Percentiles rank a stretch among this genome's conserved stretches.
phyloP scores from a whole-genome alignment of 441 rosid genomes.

The Jatropha podagrica region DNA sequence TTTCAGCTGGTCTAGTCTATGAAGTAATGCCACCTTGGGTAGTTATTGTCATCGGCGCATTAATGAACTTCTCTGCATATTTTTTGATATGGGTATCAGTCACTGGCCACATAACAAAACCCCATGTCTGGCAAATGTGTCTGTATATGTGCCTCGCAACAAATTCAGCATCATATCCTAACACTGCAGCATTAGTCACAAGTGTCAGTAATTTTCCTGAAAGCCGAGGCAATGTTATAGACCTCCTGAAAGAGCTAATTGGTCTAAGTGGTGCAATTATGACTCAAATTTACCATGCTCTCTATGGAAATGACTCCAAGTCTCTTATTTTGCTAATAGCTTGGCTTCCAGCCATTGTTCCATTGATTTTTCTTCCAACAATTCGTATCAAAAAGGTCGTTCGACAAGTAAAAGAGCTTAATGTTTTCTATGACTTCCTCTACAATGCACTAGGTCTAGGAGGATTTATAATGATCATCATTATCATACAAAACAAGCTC shows the following conservation, averaged over 20 bases:
- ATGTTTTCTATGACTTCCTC: slow-evolving; percentile 32
- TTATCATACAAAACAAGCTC: slow-evolving; percentile 37
- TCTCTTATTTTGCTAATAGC: slow-evolving; percentile 39
- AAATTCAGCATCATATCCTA: slow-evolving; percentile 64
- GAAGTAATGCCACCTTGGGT: slow-evolving; percentile 60
- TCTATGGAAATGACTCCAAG: slow-evolving; percentile 30
- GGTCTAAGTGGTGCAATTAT: slow-evolving; percentile 47
- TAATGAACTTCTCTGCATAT: slow-evolving; percentile 63
- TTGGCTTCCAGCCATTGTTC: slow-evolving; percentile 33
- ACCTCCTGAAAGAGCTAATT: slow-evolving; percentile 39
- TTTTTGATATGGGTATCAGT: slow-evolving; percentile 68
- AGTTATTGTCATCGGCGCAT: slow-evolving; percentile 41
- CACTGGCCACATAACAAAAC: slow-evolving; percentile 39
- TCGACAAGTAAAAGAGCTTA: slow-evolving; percentile 22
- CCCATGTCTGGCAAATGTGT: slow-evolving; percentile 66
- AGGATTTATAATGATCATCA: slow-evolving; percentile 38
- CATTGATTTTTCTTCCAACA: slow-evolving; percentile 28
- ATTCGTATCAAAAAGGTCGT: slow-evolving; percentile 29
- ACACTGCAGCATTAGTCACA: slow-evolving; percentile 54
- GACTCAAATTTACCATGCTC: slow-evolving; percentile 40
- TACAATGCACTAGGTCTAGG: slow-evolving; percentile 36
- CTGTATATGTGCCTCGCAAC: slow-evolving; percentile 55
- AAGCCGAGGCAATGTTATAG: slow-evolving; percentile 37
- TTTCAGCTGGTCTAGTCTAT: slow-evolving; percentile 53
- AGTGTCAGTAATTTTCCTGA: slow-evolving; percentile 60